Evolutionary conservation across 306 rosid genomes (phyloP).

Genomic region (Vigna trinervia): DNA sequence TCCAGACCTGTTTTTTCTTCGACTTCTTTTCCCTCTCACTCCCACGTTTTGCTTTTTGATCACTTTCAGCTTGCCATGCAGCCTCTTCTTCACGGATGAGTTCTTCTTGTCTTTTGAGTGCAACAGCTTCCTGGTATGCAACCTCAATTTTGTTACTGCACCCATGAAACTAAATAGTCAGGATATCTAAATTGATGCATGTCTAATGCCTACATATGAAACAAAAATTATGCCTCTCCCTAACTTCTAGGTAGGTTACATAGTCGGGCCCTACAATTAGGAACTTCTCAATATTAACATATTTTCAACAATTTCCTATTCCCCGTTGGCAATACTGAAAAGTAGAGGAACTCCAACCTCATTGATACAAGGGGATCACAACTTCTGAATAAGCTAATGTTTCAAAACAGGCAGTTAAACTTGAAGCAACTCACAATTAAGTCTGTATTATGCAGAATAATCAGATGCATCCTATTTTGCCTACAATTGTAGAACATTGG

Average conservation of each 20-base stretch:
- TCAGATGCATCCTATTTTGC: neutral
- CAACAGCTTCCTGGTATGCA: slow-evolving; percentile 99
- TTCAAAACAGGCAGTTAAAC: neutral
- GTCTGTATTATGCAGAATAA: neutral
- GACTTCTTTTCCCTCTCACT: slow-evolving; percentile 89
- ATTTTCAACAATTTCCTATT: slow-evolving; percentile 1
- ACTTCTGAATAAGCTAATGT: slow-evolving; percentile 3
- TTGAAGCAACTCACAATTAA: too few relatives aligned
- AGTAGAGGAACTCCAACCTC: neutral
- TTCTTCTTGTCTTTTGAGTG: slow-evolving; percentile 97
- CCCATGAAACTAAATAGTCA: slow-evolving; percentile 43
- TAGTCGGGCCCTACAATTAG: neutral
- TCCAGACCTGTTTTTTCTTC: slow-evolving; percentile 87
- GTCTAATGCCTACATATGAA: slow-evolving; percentile 11
- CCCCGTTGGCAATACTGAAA: neutral
- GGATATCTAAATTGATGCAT: slow-evolving; percentile 28
- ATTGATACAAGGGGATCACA: neutral
- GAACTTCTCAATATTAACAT: slow-evolving; percentile 27
- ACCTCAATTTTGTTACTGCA: slow-evolving; percentile 97
- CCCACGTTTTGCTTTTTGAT: slow-evolving; percentile 83
- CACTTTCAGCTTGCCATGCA: slow-evolving; percentile 92
- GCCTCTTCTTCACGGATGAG: slow-evolving; percentile 99
- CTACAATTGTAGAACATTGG: neutral
- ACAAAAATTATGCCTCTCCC: slow-evolving; percentile 3
- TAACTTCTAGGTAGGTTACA: neutral